Percentiles rank a stretch among this genome's conserved stretches.
phyloP scores from a whole-genome alignment of 108 stramenopile genomes.

The Aureococcus anophagefferens region DNA sequence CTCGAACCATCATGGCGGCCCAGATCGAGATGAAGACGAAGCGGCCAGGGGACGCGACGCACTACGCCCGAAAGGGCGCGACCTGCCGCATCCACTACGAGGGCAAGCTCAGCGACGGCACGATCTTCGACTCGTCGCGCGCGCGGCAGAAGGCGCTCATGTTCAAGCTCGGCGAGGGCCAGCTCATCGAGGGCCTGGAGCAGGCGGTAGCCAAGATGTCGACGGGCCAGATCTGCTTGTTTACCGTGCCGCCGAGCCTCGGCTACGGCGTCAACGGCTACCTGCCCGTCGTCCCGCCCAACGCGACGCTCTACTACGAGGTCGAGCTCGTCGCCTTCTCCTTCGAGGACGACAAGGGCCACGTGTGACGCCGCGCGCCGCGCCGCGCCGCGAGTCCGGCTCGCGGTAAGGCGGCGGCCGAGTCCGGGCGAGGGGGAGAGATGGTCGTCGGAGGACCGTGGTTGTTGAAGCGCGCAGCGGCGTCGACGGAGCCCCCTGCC shows the following conservation, averaged over 20 bases:
- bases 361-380: no score
- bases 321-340: conserved; percentile 52
- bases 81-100: conserved; percentile 19
- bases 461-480: no score
- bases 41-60: conserved; percentile 16
- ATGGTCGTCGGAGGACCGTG: no score
- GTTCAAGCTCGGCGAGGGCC: conserved; percentile 40
- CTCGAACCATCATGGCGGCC: no score
- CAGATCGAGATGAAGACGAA: background rate
- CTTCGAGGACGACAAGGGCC: no score
- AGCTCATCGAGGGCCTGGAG: conserved; percentile 41
- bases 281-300: conserved; percentile 64
- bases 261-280: conserved; percentile 65
- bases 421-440: no score
- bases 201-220: conserved; percentile 45
- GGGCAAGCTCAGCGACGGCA: conserved; percentile 23
- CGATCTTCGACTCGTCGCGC: conserved; percentile 27
- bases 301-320: conserved; percentile 58
- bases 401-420: no score
- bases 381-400: no score
- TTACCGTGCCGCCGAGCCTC: conserved; percentile 56
- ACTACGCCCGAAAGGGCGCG: conserved; percentile 10
- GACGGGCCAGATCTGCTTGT: conserved; percentile 42
- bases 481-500: no score
- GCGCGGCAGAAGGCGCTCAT: conserved; percentile 36